Evolutionary conservation across 257 asterid species (phyloP), one percentile per base, ranked within the genome.

Genomic region (Ballota nigra): DNA sequence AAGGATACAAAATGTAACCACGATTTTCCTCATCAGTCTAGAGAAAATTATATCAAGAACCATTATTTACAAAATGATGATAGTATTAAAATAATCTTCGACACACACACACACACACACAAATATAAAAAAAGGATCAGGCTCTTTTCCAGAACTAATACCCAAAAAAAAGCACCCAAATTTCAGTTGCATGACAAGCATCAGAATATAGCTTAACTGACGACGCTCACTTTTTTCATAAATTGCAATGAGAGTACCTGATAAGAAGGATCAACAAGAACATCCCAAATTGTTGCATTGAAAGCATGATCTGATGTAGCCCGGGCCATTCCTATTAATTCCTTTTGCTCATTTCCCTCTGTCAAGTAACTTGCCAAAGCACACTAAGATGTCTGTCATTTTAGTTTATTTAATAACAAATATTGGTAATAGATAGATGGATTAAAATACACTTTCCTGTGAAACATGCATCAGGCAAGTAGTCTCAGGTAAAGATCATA

Each of bases 221-320:
- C 23, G 63, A 51, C 33, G 40, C 56, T 62, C 9, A 3, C n/a
- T n/a, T n/a, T 8, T 56, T 31, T 65, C 15, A 47, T 61, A 57
- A 22, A 68, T 56, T 73, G 40, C 6, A 16, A 51, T 11, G 22
- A 11, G 60, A 49, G 19, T 79, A 94, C 99, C 95, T 92, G 98
- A 88, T 95, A 92, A 33, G 96, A 73, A 82, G 99, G 98, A 79
- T 95, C 98, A 72, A 95, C 98, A 60, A 95, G 96, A 80, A 92
- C 99, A 85, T 95, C 99, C 99, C 99, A 95, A 43, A 95, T 92
- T 52, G 99, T 95, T 63, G 99, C 99, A 82, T 95, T 95, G 88
- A 95, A 95, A 74, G 87, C 99, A 77, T 95, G 99, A 79, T 95
- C 99, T 53, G 98, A 95, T 66, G 98, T 95, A 75, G 99, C 98